phyloP scores from a whole-genome alignment of 192 early-diverging fungal species.

The Coemansia sp. region DNA sequence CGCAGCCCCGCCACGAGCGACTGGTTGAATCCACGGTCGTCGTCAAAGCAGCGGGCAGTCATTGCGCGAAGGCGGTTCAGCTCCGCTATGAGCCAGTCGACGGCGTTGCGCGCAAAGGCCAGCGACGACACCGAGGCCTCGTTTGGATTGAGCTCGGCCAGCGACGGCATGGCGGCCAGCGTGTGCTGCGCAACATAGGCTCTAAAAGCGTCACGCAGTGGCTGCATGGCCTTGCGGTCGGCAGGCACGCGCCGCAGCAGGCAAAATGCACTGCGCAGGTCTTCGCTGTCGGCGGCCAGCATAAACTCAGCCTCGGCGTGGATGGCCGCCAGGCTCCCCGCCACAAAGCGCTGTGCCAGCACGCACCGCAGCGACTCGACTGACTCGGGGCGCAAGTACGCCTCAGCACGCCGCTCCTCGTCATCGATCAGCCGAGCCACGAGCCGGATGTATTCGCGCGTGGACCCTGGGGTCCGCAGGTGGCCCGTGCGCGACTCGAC shows the following conservation, averaged over 20 bases:
- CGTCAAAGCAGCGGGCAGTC: not conserved
- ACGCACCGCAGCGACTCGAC: slow-evolving; percentile 66
- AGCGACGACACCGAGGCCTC: not conserved
- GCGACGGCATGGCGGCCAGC: slow-evolving; percentile 69
- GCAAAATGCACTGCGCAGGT: slow-evolving; percentile 83
- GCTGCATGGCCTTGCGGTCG: slow-evolving; percentile 65
- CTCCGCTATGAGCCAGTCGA: not conserved
- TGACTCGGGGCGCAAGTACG: slow-evolving; percentile 76
- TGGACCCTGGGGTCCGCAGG: slow-evolving; percentile 79
- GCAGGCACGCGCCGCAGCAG: slow-evolving; percentile 67
- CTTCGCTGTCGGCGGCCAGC: slow-evolving; percentile 76
- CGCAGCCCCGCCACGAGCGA: not conserved
- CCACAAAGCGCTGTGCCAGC: slow-evolving; percentile 79
- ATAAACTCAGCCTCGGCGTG: slow-evolving; percentile 83
- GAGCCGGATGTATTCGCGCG: slow-evolving; percentile 91
- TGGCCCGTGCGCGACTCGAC: slow-evolving; percentile 71
- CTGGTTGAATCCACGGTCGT: not conserved
- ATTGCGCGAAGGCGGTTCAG: not conserved
- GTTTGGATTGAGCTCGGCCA: slow-evolving; percentile 57
- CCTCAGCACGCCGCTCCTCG: slow-evolving; percentile 78
- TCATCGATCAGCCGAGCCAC: slow-evolving; percentile 65
- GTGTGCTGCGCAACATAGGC: slow-evolving; percentile 76
- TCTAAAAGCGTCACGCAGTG: slow-evolving; percentile 76
- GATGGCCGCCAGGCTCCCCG: slow-evolving; percentile 70
- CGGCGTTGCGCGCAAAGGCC: not conserved